Base-by-base conservation (phyloP, 2,329 filamentous ascomycete species). In the Alternaria arborescens region DNA sequence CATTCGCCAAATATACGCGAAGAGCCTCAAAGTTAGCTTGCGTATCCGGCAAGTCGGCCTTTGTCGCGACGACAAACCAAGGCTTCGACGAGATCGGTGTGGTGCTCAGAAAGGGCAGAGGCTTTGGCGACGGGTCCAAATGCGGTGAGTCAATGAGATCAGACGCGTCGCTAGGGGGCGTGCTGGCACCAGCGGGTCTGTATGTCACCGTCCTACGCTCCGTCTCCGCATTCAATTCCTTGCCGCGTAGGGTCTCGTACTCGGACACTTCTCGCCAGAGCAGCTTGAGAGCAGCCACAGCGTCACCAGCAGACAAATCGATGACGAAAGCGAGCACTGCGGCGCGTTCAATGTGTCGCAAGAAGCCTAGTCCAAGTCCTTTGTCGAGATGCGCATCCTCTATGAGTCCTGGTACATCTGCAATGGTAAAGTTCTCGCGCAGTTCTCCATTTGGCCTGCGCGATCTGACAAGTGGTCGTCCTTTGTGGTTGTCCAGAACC, bases 31-130 rank as follows among this genome's bases (percentile, higher is more conserved):
- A 99, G 74, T 95, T 96, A 24, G 88, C 86, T 76, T 93, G 87
- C 2, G 95, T 97, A 3, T 86, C 86, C 4, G 89, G 87, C 55
- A 97, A 77, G 76, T 98, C 94, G 1, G 92, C 94, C 80, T 98
- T 98, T 20, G 94, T 97, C 1, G 92, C 94, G 43, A 97, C 89
- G 5, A 97, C 94, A 72, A 97, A 95, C 95, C 95, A 99, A 1
- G 95, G 94, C 81, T 99, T 99, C 34, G 87, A 87, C n/a, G 91
- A 91, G 67, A 98, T 96, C 41, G 90, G 88, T n/a, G 91, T 84
- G 11, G 86, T 80, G 38, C 79, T 78, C 34, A 86, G 77, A 24
- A 80, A 83, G 41, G 82, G 83, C 20, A 87, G 78, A 42, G 71
- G 68, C 42, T 75, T 65, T 10, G 71, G 55, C 4, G 71, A 62